Evolutionary conservation across 805 yeast species (phyloP), one percentile per base, ranked within the genome.

Genomic region (Candida palmyrensis): DNA sequence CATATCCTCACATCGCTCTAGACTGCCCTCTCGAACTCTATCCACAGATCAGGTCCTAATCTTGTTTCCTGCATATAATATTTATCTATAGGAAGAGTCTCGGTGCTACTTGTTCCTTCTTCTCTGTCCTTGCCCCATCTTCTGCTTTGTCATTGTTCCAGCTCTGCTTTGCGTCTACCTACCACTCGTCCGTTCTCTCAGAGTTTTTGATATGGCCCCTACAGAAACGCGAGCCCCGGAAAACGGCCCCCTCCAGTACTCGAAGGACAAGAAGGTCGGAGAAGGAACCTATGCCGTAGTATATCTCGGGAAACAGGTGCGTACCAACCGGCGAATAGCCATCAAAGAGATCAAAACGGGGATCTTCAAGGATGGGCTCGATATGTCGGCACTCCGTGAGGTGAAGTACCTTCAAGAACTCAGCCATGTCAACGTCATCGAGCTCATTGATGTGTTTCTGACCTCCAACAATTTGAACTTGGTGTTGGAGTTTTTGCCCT

Each of bases 281-380:
- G 99, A 92, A 62, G 99, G 99, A 59, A 92, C 99, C 0, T 92
- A 90, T 64, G 99, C 99, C 29, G 95, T 89, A 36, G 99, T 92
- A 5, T 87, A 80, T 49, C 68, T 89, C 11, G 97, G 97, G 2
- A 76, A 70, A 25, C 82, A 82, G 51, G 44, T 66, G 9, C 71
- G 76, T 18, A 56, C 59, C 30, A 60, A 55, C 5, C 59, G 89
- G 34, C 67, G 70, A 32, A 81, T 92, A 21, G 99, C 99, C 43
- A 81, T 94, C 39, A 92, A 92, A 53, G 96, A 88, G 65, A 92
- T 92, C 68, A 92, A 92, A 50, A 82, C 95, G 0, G 94, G 95
- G 2, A 80, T 83, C 39, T 89, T 89, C 65, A 87, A 88, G 55
- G 97, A 92, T 61, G 99, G 99, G 0, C 62, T 92, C 33, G 98